Evolutionary conservation across 305 asterid genomes (phyloP).

Genomic region (Fraxinus sp.): DNA sequence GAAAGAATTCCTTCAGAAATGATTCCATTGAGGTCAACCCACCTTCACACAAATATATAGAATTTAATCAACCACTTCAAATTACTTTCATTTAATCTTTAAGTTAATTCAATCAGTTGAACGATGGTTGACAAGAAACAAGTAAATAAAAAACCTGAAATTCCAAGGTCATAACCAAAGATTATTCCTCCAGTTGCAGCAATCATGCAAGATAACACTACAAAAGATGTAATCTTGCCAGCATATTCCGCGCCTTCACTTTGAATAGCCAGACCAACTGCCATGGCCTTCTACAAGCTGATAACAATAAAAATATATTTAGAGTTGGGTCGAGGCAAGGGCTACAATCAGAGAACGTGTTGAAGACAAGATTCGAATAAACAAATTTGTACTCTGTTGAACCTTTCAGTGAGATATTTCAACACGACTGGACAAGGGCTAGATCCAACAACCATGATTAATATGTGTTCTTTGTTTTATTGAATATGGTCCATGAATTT

Average conservation of each 20-base stretch:
- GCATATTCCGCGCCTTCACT: not conserved
- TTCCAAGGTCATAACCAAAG: not conserved
- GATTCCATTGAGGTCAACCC: not conserved
- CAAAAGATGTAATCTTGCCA: constrained; percentile 1
- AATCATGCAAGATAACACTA: constrained; percentile 2
- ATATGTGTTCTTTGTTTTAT: not conserved
- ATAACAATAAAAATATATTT: no score
- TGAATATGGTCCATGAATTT: not conserved
- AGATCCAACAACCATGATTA: not conserved
- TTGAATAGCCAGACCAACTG: not conserved
- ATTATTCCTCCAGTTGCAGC: not conserved
- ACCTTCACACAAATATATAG: not conserved
- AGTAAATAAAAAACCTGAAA: not conserved
- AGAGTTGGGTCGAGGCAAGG: not conserved
- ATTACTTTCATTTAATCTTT: not conserved
- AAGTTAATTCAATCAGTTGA: not conserved
- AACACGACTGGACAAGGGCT: not conserved
- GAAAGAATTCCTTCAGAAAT: not conserved
- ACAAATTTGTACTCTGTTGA: not conserved
- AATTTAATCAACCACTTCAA: not conserved
- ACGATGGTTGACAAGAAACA: not conserved
- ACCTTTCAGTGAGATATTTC: not conserved
- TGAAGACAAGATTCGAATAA: not conserved
- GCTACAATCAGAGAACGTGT: not conserved
- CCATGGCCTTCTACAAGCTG: not conserved